phyloP scores from a whole-genome alignment of 441 rosid genomes.

The Jatropha podagrica region DNA sequence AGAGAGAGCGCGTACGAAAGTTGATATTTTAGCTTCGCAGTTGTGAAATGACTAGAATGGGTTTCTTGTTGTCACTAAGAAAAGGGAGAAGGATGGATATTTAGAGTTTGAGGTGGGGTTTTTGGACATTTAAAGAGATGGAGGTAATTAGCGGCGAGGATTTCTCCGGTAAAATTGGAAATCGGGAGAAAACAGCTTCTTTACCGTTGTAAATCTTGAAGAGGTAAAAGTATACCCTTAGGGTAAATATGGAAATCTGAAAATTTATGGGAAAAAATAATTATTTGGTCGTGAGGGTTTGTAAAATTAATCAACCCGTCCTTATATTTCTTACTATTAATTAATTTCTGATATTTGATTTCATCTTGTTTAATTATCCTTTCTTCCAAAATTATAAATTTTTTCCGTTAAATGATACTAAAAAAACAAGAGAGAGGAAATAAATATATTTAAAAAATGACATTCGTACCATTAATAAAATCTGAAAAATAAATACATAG shows the following conservation, averaged over 20 bases:
- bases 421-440: too few relatives aligned
- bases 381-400: too few relatives aligned
- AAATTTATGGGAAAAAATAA: too few relatives aligned
- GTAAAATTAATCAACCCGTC: too few relatives aligned
- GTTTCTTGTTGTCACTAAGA: neutral
- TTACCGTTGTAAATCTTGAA: conserved; percentile 9
- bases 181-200: neutral
- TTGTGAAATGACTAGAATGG: conserved; percentile 22
- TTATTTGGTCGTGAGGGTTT: too few relatives aligned
- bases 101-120: neutral
- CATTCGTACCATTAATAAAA: too few relatives aligned
- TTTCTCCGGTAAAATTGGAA: conserved; percentile 17
- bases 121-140: neutral
- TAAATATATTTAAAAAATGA: too few relatives aligned
- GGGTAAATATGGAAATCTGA: neutral
- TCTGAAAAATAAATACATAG: too few relatives aligned
- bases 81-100: neutral
- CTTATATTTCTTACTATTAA: too few relatives aligned
- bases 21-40: conserved; percentile 12
- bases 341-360: too few relatives aligned
- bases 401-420: too few relatives aligned
- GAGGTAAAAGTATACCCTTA: neutral
- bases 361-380: too few relatives aligned
- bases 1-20: conserved; percentile 8
- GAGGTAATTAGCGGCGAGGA: conserved; percentile 11